phyloP scores from a whole-genome alignment of 2,329 filamentous ascomycete genomes.

The Xylaria sp. region DNA sequence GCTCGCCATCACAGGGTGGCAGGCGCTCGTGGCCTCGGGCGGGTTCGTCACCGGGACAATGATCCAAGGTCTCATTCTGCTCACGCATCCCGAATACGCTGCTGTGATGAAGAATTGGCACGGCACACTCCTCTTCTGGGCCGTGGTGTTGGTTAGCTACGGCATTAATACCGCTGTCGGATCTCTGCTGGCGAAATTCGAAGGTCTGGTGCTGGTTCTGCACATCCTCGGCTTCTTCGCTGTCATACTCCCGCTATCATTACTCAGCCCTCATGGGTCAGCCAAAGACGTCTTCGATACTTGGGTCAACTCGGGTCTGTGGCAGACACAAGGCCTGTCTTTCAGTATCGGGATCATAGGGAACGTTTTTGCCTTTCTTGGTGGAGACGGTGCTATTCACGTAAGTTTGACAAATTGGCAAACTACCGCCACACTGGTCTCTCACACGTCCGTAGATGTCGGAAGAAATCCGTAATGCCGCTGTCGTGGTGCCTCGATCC shows the following conservation, averaged over 20 bases:
- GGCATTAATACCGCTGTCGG: conserved; percentile 52
- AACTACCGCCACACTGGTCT: background rate
- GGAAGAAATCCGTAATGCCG: conserved; percentile 61
- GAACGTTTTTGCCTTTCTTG: conserved; percentile 40
- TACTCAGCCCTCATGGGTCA: conserved; percentile 45
- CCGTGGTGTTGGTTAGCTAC: conserved; percentile 56
- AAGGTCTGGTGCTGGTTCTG: conserved; percentile 55
- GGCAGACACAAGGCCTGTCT: conserved; percentile 43
- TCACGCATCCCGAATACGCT: conserved; percentile 40
- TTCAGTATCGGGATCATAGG: conserved; percentile 38
- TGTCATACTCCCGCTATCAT: conserved; percentile 53
- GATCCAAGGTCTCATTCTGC: conserved; percentile 41
- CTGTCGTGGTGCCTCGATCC: conserved; percentile 61
- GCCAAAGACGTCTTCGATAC: conserved; percentile 48
- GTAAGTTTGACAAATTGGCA: conserved; percentile 26
- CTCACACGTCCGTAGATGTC: conserved; percentile 51
- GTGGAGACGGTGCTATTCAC: conserved; percentile 40
- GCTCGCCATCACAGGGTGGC: conserved; percentile 41
- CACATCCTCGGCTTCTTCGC: conserved; percentile 61
- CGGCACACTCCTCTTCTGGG: conserved; percentile 47
- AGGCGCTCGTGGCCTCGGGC: conserved; percentile 37
- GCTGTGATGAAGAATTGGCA: conserved; percentile 39
- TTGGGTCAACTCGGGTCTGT: conserved; percentile 42
- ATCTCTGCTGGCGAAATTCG: conserved; percentile 52
- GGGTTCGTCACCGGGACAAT: conserved; percentile 38